Evolutionary conservation across 352 stramenopile species (phyloP).

Genomic region (Phytophthora citrophthora): DNA sequence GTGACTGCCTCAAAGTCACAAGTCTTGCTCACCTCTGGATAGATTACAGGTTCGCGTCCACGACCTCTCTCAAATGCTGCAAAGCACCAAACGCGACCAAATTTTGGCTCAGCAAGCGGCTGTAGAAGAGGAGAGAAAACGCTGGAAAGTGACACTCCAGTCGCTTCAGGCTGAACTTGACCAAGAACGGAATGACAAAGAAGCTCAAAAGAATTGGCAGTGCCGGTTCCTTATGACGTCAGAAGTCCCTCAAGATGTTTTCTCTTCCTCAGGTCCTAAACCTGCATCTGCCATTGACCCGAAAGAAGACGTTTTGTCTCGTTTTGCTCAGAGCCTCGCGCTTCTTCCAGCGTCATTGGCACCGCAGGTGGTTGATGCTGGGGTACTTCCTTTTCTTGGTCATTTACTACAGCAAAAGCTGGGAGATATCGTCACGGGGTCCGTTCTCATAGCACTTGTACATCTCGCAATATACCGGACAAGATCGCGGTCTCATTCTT

Average conservation of each 20-base stretch:
- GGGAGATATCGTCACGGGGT: constrained; percentile 66
- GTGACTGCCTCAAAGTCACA: not conserved
- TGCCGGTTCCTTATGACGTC: constrained; percentile 40
- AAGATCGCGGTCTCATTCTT: constrained; percentile 6
- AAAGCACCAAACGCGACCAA: constrained; percentile 69
- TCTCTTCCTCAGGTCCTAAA: constrained; percentile 4
- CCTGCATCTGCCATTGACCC: constrained; percentile 31
- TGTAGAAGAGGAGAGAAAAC: constrained; percentile 50
- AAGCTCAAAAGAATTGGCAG: constrained; percentile 70
- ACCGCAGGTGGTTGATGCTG: constrained; percentile 50
- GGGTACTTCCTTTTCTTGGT: constrained; percentile 68
- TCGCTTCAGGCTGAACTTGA: constrained; percentile 54
- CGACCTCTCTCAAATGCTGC: constrained; percentile 57
- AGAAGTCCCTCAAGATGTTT: constrained; percentile 2
- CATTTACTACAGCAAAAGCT: constrained; percentile 62
- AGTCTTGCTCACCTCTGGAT: not conserved
- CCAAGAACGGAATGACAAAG: constrained; percentile 73
- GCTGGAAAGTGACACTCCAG: constrained; percentile 49
- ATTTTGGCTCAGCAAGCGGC: constrained; percentile 57
- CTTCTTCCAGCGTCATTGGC: constrained; percentile 58
- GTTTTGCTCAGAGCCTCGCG: constrained; percentile 76
- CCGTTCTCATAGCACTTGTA: constrained; percentile 68
- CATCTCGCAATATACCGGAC: constrained; percentile 69
- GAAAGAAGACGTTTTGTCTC: constrained; percentile 64
- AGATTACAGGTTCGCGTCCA: constrained; percentile 68